phyloP scores from a whole-genome alignment of 345 rosid genomes.

The Euclidium syriacum region DNA sequence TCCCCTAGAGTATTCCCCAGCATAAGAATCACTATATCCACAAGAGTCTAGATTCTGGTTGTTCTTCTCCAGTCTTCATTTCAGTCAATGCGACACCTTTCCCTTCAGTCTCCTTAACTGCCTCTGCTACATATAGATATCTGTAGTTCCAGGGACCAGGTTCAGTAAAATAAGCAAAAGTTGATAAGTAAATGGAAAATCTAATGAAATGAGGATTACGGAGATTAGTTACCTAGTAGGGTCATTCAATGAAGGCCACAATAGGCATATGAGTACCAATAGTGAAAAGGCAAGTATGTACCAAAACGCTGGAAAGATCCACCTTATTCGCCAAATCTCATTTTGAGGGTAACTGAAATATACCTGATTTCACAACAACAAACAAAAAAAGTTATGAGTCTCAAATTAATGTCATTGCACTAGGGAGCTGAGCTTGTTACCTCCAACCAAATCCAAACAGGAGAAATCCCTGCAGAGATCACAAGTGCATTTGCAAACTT shows the following conservation, averaged over 20 bases:
- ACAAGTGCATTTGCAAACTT: constrained; percentile 71
- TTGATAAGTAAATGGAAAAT: no score
- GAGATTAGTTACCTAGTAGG: constrained; percentile 71
- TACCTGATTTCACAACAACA: constrained; percentile 39
- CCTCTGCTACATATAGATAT: constrained; percentile 58
- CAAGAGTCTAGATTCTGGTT: no score
- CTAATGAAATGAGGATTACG: no score
- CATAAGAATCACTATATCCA: no score
- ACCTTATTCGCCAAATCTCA: constrained; percentile 73
- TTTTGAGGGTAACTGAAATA: constrained; percentile 69
- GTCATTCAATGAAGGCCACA: constrained; percentile 71
- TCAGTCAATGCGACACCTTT: no score
- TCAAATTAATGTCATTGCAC: background rate
- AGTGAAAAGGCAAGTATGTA: constrained; percentile 52
- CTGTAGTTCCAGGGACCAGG: no score
- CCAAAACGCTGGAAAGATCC: constrained; percentile 85
- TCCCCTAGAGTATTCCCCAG: no score
- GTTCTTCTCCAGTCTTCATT: no score
- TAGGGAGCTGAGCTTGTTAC: constrained; percentile 35
- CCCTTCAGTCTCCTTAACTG: no score
- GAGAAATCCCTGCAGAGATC: no score
- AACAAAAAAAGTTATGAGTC: background rate
- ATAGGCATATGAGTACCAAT: constrained; percentile 58
- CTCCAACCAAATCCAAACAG: constrained; percentile 73
- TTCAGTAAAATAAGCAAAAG: no score